Evolutionary conservation across 106 monocot genomes (phyloP), one percentile per base, ranked within the genome.

Genomic region (Apostasia ramifera): DNA sequence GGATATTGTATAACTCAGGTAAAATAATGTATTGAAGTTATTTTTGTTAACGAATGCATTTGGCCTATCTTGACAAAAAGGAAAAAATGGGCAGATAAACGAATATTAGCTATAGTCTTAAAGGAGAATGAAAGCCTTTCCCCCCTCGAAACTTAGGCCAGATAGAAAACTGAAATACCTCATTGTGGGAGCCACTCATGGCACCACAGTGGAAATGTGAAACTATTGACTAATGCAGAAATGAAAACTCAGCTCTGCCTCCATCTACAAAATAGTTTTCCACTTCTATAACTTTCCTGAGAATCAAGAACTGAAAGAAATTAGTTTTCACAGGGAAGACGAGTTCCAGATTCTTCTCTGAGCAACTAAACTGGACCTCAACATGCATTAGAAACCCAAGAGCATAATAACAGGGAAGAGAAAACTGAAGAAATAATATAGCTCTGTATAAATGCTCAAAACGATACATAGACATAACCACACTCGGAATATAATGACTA

Each of bases 161-260:
- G 55, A 56, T 13, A 56, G 55, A 56, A 56, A 15, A 8, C 40
- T 59, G 40, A 40, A 59, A 59, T 59, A 59, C 59, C 59, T 59
- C 59, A 59, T 59, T 40, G 37, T 40, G 40, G 59, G 39, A 6
- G 40, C 37, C 4, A 59, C 37, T 40, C 40, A 59, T 7, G 37
- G 40, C 59, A 39, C 59, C 59, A 59, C 55, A 56, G 15, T 56
- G 55, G 26, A 59, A 59, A 59, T 6, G 8, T 59, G 40, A 5
- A 59, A 59, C 40, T 59, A 59, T 56, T 59, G 59, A 59, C 40
- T 40, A 56, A 56, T 56, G 55, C 55, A 56, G 55, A 56, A 56
- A 56, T 56, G 55, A 56, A 56, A 56, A 56, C 55, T 56, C 55
- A 56, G 55, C 55, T 56, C 55, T 56, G 13, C 39, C 59, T 8